Evolutionary conservation across 208 protist genomes (phyloP).

Genomic region (Acanthamoeba castellanii): DNA sequence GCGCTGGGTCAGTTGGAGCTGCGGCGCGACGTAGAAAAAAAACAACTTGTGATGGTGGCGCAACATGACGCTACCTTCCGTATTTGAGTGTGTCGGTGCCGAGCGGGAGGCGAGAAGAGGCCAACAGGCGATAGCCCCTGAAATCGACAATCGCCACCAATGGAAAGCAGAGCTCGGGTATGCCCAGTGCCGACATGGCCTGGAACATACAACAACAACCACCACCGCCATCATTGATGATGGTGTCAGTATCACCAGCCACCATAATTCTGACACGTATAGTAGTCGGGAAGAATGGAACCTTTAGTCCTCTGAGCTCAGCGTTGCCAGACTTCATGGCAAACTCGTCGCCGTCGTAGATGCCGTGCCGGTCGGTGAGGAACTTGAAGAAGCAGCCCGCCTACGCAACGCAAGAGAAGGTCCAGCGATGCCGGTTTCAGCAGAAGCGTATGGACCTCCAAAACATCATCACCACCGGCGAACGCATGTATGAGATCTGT

Average conservation of each 20-base stretch:
- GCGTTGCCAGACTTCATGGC: conserved; percentile 71
- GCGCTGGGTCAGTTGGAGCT: no score
- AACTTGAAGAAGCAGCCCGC: conserved; percentile 79
- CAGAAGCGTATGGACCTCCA: background rate
- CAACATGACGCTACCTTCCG: background rate
- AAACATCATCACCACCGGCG: no score
- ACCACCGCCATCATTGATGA: no score
- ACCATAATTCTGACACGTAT: no score
- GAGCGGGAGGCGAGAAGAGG: conserved; percentile 60
- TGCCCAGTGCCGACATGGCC: conserved; percentile 27
- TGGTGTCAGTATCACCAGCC: no score
- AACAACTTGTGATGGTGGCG: no score
- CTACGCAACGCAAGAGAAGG: background rate
- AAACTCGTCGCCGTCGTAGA: conserved; percentile 75
- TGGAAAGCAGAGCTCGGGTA: conserved; percentile 50
- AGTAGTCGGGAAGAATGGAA: background rate
- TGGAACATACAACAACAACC: background rate
- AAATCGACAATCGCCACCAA: conserved; percentile 77
- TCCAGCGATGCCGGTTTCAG: no score
- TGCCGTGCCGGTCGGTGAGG: conserved; percentile 53
- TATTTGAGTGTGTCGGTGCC: conserved; percentile 74
- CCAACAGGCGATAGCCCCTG: conserved; percentile 74
- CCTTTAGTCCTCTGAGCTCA: conserved; percentile 70
- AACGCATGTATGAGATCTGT: background rate
- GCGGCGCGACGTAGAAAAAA: no score